These are phyloP conservation scores for Trametopsis cervina DNA, from an alignment of 768 basidiomycete genomes.

Conservation along the genomic window DNA sequence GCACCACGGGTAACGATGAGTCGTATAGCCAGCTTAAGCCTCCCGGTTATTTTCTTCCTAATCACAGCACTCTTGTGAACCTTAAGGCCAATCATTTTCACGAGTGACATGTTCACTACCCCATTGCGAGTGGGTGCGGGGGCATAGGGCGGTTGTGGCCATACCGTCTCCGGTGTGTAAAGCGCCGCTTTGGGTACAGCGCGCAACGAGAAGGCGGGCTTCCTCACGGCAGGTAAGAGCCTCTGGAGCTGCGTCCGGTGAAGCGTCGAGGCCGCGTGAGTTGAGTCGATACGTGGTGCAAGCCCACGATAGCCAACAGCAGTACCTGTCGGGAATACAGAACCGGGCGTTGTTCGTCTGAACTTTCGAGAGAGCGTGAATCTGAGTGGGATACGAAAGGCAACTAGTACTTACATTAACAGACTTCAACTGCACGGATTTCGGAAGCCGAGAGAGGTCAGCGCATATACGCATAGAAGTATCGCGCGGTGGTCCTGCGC, in stretches of 20 bases:
- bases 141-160: constrained; percentile 19
- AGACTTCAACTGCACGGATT: constrained; percentile 20
- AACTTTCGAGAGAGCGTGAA: constrained; percentile 24
- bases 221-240: constrained; percentile 6
- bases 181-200: constrained; percentile 29
- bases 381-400: background rate
- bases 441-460: constrained; percentile 1
- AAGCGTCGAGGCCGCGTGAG: constrained; percentile 15
- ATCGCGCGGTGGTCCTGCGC: too few species aligned
- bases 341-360: constrained; percentile 35
- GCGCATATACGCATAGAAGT: constrained; percentile 5
- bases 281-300: constrained; percentile 10
- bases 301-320: background rate
- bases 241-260: background rate
- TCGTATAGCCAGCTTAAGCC: constrained; percentile 33
- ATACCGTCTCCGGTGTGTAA: constrained; percentile 14
- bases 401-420: constrained; percentile 26
- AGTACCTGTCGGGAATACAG: constrained; percentile 5
- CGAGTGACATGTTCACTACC: constrained; percentile 31
- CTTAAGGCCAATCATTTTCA: constrained; percentile 6
- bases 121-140: constrained; percentile 7
- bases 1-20: constrained; percentile 38
- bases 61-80: constrained; percentile 27
- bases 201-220: constrained; percentile 18
- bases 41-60: constrained; percentile 25